Evolutionary conservation across 805 yeast genomes (phyloP).

Genomic region (Candida nitratophila): DNA sequence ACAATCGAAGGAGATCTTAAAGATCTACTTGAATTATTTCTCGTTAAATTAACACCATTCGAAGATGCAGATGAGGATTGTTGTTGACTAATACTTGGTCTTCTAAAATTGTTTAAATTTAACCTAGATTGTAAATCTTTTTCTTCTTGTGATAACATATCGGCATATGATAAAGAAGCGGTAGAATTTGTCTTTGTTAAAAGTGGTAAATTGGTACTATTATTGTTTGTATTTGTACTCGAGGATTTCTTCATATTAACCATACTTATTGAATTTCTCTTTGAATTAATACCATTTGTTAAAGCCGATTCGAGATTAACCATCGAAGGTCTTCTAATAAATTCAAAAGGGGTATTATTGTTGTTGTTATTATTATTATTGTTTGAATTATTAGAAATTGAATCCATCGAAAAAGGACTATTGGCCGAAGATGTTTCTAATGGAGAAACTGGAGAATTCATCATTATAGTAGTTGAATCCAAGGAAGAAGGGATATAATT

Average conservation of each 20-base stretch:
- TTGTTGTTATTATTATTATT: neutral
- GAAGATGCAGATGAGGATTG: conserved; percentile 29
- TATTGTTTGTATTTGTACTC: neutral
- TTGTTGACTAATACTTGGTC: conserved; percentile 54
- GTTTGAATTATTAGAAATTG: no score
- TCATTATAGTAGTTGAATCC: conserved; percentile 39
- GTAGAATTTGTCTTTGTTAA: conserved; percentile 20
- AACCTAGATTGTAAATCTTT: conserved; percentile 42
- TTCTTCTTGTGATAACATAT: conserved; percentile 63
- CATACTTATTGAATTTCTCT: neutral
- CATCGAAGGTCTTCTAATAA: conserved; percentile 39
- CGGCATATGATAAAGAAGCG: conserved; percentile 72
- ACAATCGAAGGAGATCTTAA: neutral
- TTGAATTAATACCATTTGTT: neutral
- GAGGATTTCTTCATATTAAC: neutral
- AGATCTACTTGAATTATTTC: neutral
- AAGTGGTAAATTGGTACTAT: conserved; percentile 9
- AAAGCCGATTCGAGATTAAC: conserved; percentile 38
- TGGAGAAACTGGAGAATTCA: conserved; percentile 20
- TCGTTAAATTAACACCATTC: neutral
- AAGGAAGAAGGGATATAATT: conserved; percentile 51
- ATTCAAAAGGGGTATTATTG: no score
- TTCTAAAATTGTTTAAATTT: conserved; percentile 34
- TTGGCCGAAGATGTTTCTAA: no score
- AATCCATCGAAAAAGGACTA: no score